A percentile compares a stretch with the other conserved stretches of the same genome.
phyloP scores from a whole-genome alignment of 192 early-diverging fungal species.

The Gorgonomyces haynaldii region DNA sequence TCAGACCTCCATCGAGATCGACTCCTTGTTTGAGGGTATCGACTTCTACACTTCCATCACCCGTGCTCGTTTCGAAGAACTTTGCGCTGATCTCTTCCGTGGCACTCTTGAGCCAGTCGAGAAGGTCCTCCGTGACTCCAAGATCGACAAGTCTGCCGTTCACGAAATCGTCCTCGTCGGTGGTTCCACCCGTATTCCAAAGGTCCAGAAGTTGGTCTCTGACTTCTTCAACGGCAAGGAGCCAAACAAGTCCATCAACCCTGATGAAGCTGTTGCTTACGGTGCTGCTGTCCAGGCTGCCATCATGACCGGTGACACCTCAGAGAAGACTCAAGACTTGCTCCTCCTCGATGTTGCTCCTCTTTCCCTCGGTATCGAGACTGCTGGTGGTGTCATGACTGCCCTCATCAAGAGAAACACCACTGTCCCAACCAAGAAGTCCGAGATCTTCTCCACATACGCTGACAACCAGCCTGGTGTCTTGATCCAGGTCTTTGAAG shows the following conservation, averaged over 20 bases:
- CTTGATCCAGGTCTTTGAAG: slow-evolving; percentile 95
- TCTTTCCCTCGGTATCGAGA: slow-evolving; percentile 96
- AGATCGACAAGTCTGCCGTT: slow-evolving; percentile 83
- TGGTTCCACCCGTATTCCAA: slow-evolving; percentile 98
- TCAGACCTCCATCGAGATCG: slow-evolving; percentile 91
- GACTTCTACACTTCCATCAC: slow-evolving; percentile 99
- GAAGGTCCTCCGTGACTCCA: slow-evolving; percentile 91
- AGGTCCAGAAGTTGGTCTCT: slow-evolving; percentile 94
- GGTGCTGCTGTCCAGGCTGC: slow-evolving; percentile 98
- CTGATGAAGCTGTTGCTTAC: slow-evolving; percentile 97
- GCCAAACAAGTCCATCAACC: slow-evolving; percentile 98
- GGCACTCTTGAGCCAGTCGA: slow-evolving; percentile 91
- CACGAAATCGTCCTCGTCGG: slow-evolving; percentile 96
- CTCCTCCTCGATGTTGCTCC: slow-evolving; percentile 92
- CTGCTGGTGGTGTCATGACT: slow-evolving; percentile 98
- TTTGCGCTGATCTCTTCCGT: slow-evolving; percentile 94
- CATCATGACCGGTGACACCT: slow-evolving; percentile 90
- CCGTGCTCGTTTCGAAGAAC: slow-evolving; percentile 97
- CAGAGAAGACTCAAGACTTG: slow-evolving; percentile 91
- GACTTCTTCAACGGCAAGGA: slow-evolving; percentile 99
- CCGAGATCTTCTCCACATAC: slow-evolving; percentile 96
- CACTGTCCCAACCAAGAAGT: slow-evolving; percentile 95
- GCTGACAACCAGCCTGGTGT: slow-evolving; percentile 98
- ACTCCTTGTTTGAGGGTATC: slow-evolving; percentile 92
- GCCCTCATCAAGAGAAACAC: slow-evolving; percentile 96